A percentile compares a stretch with the other conserved stretches of the same genome.
Conservation (phyloP, 176 grass and related monocot genomes). For the Eremochloa ophiuroides region DNA sequence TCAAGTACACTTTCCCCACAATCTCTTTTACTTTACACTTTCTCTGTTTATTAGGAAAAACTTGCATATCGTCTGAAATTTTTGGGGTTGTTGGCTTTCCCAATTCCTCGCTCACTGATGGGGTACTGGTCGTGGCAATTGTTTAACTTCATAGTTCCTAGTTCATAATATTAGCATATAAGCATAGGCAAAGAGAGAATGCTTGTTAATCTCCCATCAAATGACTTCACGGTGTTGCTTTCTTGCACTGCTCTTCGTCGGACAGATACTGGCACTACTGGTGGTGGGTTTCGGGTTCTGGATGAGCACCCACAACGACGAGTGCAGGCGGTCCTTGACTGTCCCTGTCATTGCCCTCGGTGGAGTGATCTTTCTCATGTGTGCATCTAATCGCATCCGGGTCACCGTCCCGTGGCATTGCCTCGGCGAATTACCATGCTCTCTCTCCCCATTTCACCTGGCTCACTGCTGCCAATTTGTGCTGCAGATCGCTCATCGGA, state of each 20-base stretch:
- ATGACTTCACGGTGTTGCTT: background rate
- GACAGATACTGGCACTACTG: conserved; percentile 75
- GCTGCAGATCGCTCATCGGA: conserved; percentile 80
- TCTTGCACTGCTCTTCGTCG: conserved; percentile 1
- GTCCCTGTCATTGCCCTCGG: conserved; percentile 85
- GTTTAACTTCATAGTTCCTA: background rate
- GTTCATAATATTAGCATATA: background rate
- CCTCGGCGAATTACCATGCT: background rate
- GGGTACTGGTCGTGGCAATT: background rate
- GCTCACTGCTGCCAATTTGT: conserved; percentile 2
- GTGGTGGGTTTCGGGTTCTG: conserved; percentile 89
- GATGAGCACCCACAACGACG: conserved; percentile 90
- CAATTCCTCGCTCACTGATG: background rate
- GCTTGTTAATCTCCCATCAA: background rate
- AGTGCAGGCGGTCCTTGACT: conserved; percentile 75
- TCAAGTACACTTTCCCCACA: background rate
- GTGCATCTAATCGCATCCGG: conserved; percentile 8
- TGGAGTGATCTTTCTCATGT: conserved; percentile 83
- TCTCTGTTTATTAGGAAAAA: background rate
- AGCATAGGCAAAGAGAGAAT: background rate
- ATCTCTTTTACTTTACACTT: background rate
- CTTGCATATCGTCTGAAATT: background rate
- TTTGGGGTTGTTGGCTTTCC: too few relatives aligned
- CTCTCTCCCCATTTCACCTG: background rate
- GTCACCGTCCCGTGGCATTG: background rate